phyloP scores from a whole-genome alignment of 352 stramenopile genomes.

The Phytophthora rubi region DNA sequence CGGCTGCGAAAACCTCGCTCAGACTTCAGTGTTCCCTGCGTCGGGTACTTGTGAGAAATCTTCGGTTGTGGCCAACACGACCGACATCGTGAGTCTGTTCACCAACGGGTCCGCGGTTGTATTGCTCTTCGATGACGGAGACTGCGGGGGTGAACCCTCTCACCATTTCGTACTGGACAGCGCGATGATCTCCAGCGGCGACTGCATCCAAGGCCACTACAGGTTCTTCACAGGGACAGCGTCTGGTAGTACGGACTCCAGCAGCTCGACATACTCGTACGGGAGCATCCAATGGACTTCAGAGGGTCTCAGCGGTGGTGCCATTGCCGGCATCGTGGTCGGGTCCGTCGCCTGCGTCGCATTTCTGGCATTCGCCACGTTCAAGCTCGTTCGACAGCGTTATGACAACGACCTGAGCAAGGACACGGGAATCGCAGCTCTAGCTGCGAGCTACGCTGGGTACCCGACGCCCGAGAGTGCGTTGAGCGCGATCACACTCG shows the following conservation, averaged over 20 bases:
- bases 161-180: conserved; percentile 21
- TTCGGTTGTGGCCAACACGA: conserved; percentile 28
- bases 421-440: conserved; percentile 31
- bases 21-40: conserved; percentile 37
- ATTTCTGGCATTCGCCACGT: conserved; percentile 30
- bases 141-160: conserved; percentile 25
- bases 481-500: conserved; percentile 33
- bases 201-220: conserved; percentile 34
- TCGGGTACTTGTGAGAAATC: conserved; percentile 38
- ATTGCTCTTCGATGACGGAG: conserved; percentile 25
- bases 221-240: conserved; percentile 31
- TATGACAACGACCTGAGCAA: conserved; percentile 24
- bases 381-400: conserved; percentile 31
- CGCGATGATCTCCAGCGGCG: conserved; percentile 19
- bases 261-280: conserved; percentile 21
- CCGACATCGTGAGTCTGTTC: conserved; percentile 36
- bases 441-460: conserved; percentile 37
- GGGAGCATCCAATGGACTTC: conserved; percentile 16
- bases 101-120: conserved; percentile 28
- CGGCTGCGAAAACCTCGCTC: conserved; percentile 27
- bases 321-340: conserved; percentile 25
- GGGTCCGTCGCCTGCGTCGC: conserved; percentile 25
- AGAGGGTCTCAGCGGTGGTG: conserved; percentile 2
- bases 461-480: conserved; percentile 40
- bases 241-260: conserved; percentile 13